Percentiles rank a stretch among this genome's conserved stretches.
These are phyloP conservation scores for Medicago lupulina DNA, from an alignment of 306 rosid genomes.

Conservation along the genomic window DNA sequence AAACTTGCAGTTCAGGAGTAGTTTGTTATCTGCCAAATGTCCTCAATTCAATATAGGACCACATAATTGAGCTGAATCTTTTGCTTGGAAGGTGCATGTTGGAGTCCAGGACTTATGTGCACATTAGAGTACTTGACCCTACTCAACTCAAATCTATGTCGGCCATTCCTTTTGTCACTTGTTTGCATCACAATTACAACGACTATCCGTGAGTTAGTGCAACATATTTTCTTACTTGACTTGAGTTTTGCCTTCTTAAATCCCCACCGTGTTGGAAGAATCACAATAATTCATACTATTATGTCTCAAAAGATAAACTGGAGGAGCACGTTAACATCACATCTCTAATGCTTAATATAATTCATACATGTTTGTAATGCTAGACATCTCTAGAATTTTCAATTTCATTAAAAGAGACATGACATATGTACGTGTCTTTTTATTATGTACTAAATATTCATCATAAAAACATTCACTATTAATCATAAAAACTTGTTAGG, in stretches of 20 bases:
- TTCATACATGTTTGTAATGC: constrained; percentile 5
- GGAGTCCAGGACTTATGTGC: constrained; percentile 11
- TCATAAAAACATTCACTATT: neutral
- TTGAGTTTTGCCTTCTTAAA: constrained; percentile 16
- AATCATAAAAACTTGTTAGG: neutral
- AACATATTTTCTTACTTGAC: constrained; percentile 14
- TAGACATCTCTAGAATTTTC: constrained; percentile 19
- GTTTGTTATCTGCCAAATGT: constrained; percentile 47
- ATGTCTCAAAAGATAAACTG: neutral
- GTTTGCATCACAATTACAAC: neutral
- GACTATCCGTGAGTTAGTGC: neutral
- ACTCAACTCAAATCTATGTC: constrained; percentile 46
- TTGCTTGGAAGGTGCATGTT: constrained; percentile 20
- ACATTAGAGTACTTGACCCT: constrained; percentile 26
- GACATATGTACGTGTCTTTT: too few species aligned
- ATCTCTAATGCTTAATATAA: constrained; percentile 26
- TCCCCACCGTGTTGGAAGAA: neutral
- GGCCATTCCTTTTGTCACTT: constrained; percentile 53
- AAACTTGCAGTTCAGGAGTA: neutral
- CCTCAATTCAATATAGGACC: constrained; percentile 37
- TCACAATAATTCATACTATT: constrained; percentile 39
- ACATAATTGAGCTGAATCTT: constrained; percentile 15
- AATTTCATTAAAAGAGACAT: neutral
- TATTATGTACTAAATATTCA: neutral
- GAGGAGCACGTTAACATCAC: constrained; percentile 21